phyloP scores from a whole-genome alignment of 768 basidiomycete genomes.

The Boletus pseudo-olivaceus region DNA sequence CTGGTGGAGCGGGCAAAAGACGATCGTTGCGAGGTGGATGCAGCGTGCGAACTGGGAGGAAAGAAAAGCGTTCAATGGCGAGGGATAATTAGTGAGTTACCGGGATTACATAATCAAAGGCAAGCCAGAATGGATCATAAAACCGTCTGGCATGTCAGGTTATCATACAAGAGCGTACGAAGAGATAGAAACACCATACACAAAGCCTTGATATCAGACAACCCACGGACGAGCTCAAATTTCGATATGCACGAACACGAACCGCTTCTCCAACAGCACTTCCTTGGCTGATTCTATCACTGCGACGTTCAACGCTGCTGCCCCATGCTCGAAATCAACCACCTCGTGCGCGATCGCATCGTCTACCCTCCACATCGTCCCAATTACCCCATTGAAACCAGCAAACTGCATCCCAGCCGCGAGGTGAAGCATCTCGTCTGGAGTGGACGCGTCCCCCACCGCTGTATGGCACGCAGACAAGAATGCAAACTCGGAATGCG shows the following conservation, averaged over 20 bases:
- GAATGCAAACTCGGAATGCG: neutral
- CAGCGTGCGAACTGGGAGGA: too few relatives aligned
- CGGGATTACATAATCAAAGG: too few relatives aligned
- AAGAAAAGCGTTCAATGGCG: too few relatives aligned
- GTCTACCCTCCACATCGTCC: neutral
- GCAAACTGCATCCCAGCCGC: neutral
- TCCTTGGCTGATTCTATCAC: neutral
- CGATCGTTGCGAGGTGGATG: too few relatives aligned
- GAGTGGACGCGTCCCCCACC: neutral
- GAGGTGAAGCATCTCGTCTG: neutral
- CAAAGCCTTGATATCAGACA: neutral
- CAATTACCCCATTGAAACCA: constrained; percentile 1
- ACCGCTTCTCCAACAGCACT: neutral
- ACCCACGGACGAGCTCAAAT: neutral
- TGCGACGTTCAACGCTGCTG: neutral
- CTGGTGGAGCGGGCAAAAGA: too few relatives aligned
- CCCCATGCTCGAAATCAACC: neutral
- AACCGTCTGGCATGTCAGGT: too few relatives aligned
- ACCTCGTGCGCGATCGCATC: neutral
- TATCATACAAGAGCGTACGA: too few relatives aligned
- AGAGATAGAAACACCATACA: too few relatives aligned
- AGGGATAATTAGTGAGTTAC: too few relatives aligned
- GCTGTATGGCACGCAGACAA: neutral
- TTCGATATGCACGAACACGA: neutral
- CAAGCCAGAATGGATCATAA: too few relatives aligned